These are phyloP conservation scores for Ophiocordyceps australis DNA, from an alignment of 2,329 filamentous ascomycete species.

Conservation along the genomic window DNA sequence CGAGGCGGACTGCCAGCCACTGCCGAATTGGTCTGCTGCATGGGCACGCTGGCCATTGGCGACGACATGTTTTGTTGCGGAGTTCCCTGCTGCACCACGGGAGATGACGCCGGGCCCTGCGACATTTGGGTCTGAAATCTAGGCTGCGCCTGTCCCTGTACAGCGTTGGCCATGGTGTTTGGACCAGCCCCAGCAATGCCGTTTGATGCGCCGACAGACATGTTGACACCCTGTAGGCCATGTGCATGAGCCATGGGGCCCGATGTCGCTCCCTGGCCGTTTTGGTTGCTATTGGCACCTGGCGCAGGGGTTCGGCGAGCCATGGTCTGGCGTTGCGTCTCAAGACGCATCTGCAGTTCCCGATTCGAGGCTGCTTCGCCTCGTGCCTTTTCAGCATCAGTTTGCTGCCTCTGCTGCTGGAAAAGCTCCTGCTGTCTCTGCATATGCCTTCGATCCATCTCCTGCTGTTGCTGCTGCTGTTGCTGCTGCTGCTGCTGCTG, in stretches of 20 bases:
- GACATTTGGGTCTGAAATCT: constrained; percentile 37
- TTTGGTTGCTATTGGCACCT: constrained; percentile 4
- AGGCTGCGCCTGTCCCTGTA: constrained; percentile 20
- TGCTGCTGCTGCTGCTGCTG: constrained; percentile 65
- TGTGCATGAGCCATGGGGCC: constrained; percentile 15
- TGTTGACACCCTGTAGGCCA: constrained; percentile 17
- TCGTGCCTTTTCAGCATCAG: constrained; percentile 20
- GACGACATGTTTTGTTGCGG: constrained; percentile 44
- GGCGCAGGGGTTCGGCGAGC: constrained; percentile 8
- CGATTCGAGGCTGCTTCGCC: constrained; percentile 15
- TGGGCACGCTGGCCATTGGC: constrained; percentile 43
- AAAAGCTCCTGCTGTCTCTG: constrained; percentile 23
- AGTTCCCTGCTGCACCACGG: constrained; percentile 42
- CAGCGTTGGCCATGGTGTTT: constrained; percentile 18
- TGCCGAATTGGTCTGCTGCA: constrained; percentile 48
- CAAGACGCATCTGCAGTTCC: constrained; percentile 15
- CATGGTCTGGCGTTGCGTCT: constrained; percentile 15
- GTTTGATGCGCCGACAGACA: constrained; percentile 19
- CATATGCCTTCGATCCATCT: constrained; percentile 31
- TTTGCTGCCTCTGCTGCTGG: constrained; percentile 27
- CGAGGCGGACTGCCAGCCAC: constrained; percentile 51
- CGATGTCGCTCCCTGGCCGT: constrained; percentile 8
- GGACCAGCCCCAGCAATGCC: constrained; percentile 11
- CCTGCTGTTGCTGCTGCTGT: constrained; percentile 47
- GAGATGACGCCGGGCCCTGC: constrained; percentile 50